Evolutionary conservation across 1,139 yeast genomes (phyloP).

Genomic region (Ashbya aceris): DNA sequence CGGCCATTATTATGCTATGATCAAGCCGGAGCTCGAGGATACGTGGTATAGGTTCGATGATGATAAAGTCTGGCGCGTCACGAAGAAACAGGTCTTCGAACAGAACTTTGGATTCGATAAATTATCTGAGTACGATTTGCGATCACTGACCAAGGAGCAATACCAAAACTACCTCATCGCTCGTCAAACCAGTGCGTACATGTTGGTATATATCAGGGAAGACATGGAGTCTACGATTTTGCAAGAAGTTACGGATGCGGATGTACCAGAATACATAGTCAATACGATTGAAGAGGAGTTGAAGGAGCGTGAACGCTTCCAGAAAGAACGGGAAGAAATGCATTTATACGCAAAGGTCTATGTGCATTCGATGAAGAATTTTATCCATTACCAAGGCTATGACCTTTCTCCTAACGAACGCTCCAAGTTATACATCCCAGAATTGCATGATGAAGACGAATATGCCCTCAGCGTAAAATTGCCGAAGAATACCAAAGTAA

Average conservation of each 20-base stretch:
- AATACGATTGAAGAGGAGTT: conserved; percentile 54
- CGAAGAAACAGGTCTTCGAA: conserved; percentile 75
- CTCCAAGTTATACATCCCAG: conserved; percentile 38
- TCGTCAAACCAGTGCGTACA: conserved; percentile 89
- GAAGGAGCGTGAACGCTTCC: conserved; percentile 46
- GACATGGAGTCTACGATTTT: conserved; percentile 49
- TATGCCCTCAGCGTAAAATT: conserved; percentile 47
- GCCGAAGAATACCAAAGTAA: conserved; percentile 47
- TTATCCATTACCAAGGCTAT: conserved; percentile 58
- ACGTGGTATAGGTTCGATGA: conserved; percentile 93
- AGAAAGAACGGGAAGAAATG: conserved; percentile 67
- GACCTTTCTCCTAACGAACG: conserved; percentile 61
- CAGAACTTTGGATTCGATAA: conserved; percentile 85
- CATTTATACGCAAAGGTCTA: conserved; percentile 60
- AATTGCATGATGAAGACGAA: conserved; percentile 38
- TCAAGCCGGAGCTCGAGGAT: conserved; percentile 64
- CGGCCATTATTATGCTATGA: conserved; percentile 93
- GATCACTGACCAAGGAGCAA: conserved; percentile 46
- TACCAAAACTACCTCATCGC: conserved; percentile 57
- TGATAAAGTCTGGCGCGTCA: conserved; percentile 84
- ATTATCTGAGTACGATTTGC: conserved; percentile 39
- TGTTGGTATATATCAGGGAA: conserved; percentile 87
- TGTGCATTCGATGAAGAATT: conserved; percentile 44
- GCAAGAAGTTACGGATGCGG: conserved; percentile 45
- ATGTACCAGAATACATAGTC: conserved; percentile 65